phyloP scores from a whole-genome alignment of 257 asterid genomes.

The Striga asiatica region DNA sequence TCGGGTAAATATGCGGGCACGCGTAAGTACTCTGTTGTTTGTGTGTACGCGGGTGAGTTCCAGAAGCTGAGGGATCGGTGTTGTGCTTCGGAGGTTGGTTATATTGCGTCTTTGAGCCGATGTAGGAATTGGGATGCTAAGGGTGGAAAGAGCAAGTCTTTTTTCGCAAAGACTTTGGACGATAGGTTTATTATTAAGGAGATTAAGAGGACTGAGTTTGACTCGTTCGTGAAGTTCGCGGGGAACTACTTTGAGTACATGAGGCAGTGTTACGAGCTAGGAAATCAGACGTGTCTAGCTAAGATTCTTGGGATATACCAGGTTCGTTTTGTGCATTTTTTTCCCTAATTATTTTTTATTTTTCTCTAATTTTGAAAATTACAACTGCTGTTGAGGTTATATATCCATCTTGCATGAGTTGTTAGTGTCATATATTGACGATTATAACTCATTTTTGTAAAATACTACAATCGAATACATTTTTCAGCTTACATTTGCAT shows the following conservation, averaged over 20 bases:
- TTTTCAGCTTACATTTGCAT: too few species aligned
- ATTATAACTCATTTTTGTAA: background rate
- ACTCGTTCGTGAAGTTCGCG: conserved; percentile 76
- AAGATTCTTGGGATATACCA: conserved; percentile 90
- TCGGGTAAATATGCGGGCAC: conserved; percentile 50
- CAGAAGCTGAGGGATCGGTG: conserved; percentile 60
- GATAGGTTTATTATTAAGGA: conserved; percentile 85
- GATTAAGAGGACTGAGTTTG: conserved; percentile 72
- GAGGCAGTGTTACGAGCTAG: conserved; percentile 61
- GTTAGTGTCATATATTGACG: background rate
- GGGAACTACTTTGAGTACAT: conserved; percentile 63
- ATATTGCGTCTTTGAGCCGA: conserved; percentile 81
- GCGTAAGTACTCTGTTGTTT: conserved; percentile 68
- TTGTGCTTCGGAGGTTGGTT: conserved; percentile 69
- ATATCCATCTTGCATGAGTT: background rate
- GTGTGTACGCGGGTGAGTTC: conserved; percentile 57
- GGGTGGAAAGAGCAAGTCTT: conserved; percentile 93
- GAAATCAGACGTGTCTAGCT: conserved; percentile 92
- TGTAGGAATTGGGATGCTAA: conserved; percentile 87
- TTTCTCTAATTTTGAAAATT: background rate
- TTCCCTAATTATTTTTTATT: background rate
- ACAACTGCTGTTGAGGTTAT: background rate
- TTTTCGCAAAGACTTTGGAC: conserved; percentile 84
- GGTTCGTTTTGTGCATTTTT: conserved; percentile 33
- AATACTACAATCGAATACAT: background rate